These are phyloP conservation scores for Candida montana DNA, from an alignment of 805 yeast species.

Conservation along the genomic window DNA sequence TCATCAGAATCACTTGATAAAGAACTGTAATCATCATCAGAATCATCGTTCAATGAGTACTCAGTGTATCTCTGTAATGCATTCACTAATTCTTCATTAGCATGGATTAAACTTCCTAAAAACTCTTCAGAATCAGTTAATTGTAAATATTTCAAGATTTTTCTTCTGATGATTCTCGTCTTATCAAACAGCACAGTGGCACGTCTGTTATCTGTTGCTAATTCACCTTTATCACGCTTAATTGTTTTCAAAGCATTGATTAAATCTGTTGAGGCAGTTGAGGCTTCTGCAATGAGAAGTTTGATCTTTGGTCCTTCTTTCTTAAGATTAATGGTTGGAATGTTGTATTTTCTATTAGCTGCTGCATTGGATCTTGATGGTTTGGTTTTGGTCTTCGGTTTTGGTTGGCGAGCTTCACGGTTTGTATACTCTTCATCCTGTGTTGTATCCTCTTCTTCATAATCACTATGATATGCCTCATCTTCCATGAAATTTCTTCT, in stretches of 20 bases:
- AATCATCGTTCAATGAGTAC: conserved; percentile 38
- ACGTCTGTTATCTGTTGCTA: conserved; percentile 58
- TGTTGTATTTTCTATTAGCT: conserved; percentile 45
- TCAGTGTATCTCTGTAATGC: conserved; percentile 68
- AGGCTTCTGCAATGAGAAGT: conserved; percentile 65
- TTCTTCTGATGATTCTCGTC: conserved; percentile 71
- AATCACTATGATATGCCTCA: conserved; percentile 40
- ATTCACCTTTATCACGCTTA: conserved; percentile 38
- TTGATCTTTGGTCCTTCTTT: conserved; percentile 72
- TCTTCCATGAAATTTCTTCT: conserved; percentile 42
- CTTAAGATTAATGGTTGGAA: conserved; percentile 62
- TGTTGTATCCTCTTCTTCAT: conserved; percentile 28
- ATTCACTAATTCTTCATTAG: conserved; percentile 83
- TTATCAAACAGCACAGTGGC: conserved; percentile 66
- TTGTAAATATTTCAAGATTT: conserved; percentile 77
- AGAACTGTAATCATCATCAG: conserved; percentile 39
- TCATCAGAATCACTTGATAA: conserved; percentile 31
- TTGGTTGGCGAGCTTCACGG: neutral
- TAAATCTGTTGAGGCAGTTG: conserved; percentile 67
- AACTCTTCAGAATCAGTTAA: conserved; percentile 79
- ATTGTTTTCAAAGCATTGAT: conserved; percentile 47
- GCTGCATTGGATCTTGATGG: conserved; percentile 18
- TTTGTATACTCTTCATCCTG: conserved; percentile 28
- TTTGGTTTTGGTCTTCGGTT: neutral
- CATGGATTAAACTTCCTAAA: conserved; percentile 79